phyloP scores from a whole-genome alignment of 148 eudicot species.

The Chenopodium album region DNA sequence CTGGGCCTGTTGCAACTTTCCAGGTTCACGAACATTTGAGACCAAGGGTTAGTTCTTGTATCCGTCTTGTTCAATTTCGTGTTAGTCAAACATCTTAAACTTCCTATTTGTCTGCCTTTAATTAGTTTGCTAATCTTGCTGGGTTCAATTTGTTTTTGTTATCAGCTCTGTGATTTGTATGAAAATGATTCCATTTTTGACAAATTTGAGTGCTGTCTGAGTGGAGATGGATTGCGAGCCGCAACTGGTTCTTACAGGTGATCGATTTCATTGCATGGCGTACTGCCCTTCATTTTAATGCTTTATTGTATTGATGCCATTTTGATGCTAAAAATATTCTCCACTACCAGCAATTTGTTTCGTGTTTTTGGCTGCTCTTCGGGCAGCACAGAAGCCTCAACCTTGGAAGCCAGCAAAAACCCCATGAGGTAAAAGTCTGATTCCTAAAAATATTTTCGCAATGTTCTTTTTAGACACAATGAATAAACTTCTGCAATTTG shows the following conservation, averaged over 20 bases:
- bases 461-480: background rate
- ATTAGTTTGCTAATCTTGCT: background rate
- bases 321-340: slow-evolving; percentile 8
- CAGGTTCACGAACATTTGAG: slow-evolving; percentile 92
- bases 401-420: slow-evolving; percentile 94
- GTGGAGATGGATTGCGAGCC: slow-evolving; percentile 76
- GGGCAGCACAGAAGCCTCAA: slow-evolving; percentile 82
- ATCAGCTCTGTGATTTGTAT: slow-evolving; percentile 80
- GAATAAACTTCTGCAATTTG: background rate
- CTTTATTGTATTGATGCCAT: background rate
- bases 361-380: slow-evolving; percentile 84
- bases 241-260: slow-evolving; percentile 93
- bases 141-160: background rate
- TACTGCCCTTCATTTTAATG: background rate
- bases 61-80: background rate
- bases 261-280: background rate
- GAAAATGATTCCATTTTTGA: slow-evolving; percentile 94
- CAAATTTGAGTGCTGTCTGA: slow-evolving; percentile 89
- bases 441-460: background rate
- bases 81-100: background rate
- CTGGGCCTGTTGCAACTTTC: slow-evolving; percentile 89
- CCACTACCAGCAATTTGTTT: slow-evolving; percentile 70
- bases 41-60: slow-evolving; percentile 62
- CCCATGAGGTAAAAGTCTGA: slow-evolving; percentile 73
- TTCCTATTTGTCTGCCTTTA: background rate